phyloP scores from a whole-genome alignment of 257 asterid genomes.

The Cruciata laevipes region DNA sequence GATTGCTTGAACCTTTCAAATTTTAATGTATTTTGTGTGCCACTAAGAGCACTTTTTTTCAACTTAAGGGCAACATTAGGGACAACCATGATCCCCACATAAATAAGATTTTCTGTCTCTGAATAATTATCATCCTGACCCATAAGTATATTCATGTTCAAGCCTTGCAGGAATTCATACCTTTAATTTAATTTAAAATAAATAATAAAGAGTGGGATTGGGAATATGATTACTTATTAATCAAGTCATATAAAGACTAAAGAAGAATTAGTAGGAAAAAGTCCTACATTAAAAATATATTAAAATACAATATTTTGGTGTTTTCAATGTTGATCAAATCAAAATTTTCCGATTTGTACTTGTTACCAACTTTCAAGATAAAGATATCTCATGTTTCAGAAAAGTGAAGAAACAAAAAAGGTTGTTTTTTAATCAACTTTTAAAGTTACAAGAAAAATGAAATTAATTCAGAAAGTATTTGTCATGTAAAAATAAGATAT shows the following conservation, averaged over 20 bases:
- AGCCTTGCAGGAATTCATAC: not conserved
- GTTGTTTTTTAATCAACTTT: not conserved
- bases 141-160: not conserved
- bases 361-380: not conserved
- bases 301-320: not conserved
- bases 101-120: constrained; percentile 4
- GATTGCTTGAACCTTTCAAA: not conserved
- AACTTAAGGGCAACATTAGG: not conserved
- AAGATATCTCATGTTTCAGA: not conserved
- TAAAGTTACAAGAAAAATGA: not conserved
- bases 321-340: not conserved
- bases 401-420: not conserved
- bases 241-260: not conserved
- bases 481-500: not conserved
- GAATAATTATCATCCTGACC: not conserved
- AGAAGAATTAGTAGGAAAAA: not conserved
- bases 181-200: not conserved
- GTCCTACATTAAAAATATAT: not conserved
- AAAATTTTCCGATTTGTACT: not conserved
- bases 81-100: constrained; percentile 3
- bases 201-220: not conserved
- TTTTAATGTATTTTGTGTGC: not conserved
- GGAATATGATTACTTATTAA: not conserved
- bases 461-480: not conserved
- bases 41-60: not conserved